Evolutionary conservation across 2,329 filamentous ascomycete species (phyloP).

Genomic region (Beauveria australis): DNA sequence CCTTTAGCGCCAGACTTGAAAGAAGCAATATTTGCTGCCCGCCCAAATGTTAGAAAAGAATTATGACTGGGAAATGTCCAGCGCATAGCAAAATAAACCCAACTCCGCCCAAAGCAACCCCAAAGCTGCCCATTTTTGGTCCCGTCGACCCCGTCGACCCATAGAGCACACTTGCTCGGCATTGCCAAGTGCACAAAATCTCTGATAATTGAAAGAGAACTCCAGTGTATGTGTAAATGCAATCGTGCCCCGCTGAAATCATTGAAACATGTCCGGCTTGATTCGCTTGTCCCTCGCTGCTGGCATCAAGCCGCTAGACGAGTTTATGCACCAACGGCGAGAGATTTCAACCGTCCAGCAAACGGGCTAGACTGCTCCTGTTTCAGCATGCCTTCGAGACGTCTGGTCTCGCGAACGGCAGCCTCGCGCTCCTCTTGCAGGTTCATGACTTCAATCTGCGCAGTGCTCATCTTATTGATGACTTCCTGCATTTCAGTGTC

Average conservation of each 20-base stretch:
- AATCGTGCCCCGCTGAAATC: constrained; percentile 14
- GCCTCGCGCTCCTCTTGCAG: constrained; percentile 69
- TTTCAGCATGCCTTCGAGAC: constrained; percentile 58
- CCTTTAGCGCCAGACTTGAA: not conserved
- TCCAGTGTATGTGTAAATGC: constrained; percentile 30
- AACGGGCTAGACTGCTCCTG: constrained; percentile 51
- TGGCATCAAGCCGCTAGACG: constrained; percentile 5
- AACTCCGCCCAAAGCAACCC: constrained; percentile 6
- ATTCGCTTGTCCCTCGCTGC: constrained; percentile 4
- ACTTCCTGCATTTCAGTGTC: constrained; percentile 79
- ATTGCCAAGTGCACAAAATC: not conserved
- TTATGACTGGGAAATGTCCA: not conserved
- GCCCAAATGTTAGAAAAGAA: not conserved
- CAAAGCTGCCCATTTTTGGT: not conserved
- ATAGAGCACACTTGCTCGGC: constrained; percentile 1
- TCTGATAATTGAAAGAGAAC: constrained; percentile 21
- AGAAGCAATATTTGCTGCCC: not conserved
- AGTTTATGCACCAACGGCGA: constrained; percentile 19
- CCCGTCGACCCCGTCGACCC: constrained; percentile 7
- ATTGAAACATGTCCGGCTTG: constrained; percentile 7
- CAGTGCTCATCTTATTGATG: constrained; percentile 68
- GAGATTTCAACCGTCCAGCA: constrained; percentile 29
- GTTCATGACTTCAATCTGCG: constrained; percentile 76
- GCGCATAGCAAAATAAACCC: not conserved
- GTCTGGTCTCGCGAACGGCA: constrained; percentile 62